Evolutionary conservation across 805 yeast species (phyloP).

Genomic region (Candida yuanshanica): DNA sequence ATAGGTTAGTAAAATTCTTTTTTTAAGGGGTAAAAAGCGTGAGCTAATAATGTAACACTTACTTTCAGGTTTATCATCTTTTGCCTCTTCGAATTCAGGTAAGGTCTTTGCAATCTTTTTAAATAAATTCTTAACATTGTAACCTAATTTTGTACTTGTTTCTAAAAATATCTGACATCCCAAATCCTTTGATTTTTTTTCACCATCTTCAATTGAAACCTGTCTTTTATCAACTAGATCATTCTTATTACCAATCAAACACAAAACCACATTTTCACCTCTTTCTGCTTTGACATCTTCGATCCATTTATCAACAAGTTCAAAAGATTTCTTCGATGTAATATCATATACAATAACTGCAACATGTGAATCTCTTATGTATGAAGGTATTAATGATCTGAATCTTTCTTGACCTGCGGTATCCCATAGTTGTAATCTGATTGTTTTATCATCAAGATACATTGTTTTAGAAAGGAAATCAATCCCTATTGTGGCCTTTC

Average conservation of each 20-base stretch:
- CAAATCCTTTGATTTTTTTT: conserved; percentile 60
- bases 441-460: conserved; percentile 94
- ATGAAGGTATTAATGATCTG: conserved; percentile 89
- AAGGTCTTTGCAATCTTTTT: conserved; percentile 85
- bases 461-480: conserved; percentile 91
- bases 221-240: conserved; percentile 80
- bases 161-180: conserved; percentile 83
- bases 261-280: conserved; percentile 83
- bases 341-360: conserved; percentile 95
- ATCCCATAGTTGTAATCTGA: conserved; percentile 94
- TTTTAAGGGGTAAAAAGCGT: background rate
- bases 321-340: conserved; percentile 79
- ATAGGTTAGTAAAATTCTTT: conserved; percentile 11
- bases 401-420: conserved; percentile 97
- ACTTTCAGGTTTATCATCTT: conserved; percentile 20
- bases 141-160: conserved; percentile 92
- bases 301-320: conserved; percentile 84
- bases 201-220: conserved; percentile 81
- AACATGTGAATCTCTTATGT: conserved; percentile 94
- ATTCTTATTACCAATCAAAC: conserved; percentile 87
- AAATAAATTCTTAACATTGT: conserved; percentile 85
- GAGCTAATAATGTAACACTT: background rate
- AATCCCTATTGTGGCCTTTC: conserved; percentile 88
- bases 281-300: conserved; percentile 92
- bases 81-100: conserved; percentile 64